Conservation (phyloP, 2,329 filamentous ascomycete genomes). For the Fusarium dlaminii region DNA sequence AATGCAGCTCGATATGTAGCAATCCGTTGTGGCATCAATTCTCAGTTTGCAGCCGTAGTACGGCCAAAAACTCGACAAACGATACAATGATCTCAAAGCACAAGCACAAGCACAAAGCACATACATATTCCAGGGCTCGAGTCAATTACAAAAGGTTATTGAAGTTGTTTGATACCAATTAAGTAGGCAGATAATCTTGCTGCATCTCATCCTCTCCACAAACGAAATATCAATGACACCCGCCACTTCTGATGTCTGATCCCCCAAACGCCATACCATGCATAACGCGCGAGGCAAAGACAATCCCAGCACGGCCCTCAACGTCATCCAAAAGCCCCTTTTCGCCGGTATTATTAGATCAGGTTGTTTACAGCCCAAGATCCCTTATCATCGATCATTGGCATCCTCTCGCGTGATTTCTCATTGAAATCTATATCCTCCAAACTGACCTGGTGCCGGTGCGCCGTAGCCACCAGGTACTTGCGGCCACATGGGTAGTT, state of each 20-base stretch:
- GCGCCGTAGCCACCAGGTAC: conserved; percentile 45
- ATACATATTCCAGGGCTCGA: neutral
- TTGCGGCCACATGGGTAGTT: conserved; percentile 43
- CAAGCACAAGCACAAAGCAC: neutral
- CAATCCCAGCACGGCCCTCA: conserved; percentile 24
- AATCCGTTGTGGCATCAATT: neutral
- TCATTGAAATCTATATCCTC: conserved; percentile 48
- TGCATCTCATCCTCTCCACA: conserved; percentile 15
- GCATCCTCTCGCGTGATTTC: neutral
- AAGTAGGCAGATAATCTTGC: conserved; percentile 3
- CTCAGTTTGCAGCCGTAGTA: neutral
- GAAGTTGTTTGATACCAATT: conserved; percentile 8
- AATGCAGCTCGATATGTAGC: neutral
- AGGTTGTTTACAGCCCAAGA: neutral
- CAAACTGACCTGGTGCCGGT: conserved; percentile 49
- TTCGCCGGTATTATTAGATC: conserved; percentile 23
- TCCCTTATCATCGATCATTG: neutral
- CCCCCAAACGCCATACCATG: conserved; percentile 44
- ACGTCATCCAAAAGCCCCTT: conserved; percentile 32
- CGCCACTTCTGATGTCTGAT: conserved; percentile 29
- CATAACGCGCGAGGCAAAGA: conserved; percentile 42
- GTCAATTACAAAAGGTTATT: neutral
- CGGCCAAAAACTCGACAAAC: neutral
- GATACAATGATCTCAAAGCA: neutral
- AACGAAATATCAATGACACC: conserved; percentile 28